Base-by-base conservation (phyloP, 2,329 filamentous ascomycete species). In the Sarocladiaceae sp. region DNA sequence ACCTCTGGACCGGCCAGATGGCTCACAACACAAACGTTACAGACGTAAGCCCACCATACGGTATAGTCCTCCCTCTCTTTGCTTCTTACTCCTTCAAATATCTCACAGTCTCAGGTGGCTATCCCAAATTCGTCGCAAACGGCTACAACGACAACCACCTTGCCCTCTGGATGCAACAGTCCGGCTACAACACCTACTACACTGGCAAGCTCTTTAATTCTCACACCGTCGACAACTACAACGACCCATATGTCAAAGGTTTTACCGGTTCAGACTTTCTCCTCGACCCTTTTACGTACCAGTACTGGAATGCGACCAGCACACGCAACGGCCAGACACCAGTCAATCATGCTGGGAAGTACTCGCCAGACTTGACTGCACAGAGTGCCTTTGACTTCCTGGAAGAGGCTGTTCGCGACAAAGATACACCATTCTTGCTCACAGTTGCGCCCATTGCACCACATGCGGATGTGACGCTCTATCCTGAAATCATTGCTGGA, bases 211-310 rank as follows among this genome's bases (percentile, higher is more conserved):
- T 80, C 26, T 78, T 76, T 63, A 80, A 80, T 55, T 64, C 70
- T 1, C 76, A 79, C 60, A 74, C 69, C 0, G 57, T 72, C 1
- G 57, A 66, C 3, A 80, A 78, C 58, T 80, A 78, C 58, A 58
- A 78, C 55, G 66, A 70, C n/a, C 76, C 82, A 0, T 74, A 70
- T 53, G 70, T 77, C 0, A 71, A 68, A 2, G 83, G 82, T 1
- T 86, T 77, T 67, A 84, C 74, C 22, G 72, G 71, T 0, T 81
- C 79, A 1, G 65, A 70, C 48, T 75, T 86, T 56, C 68, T 87
- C 1, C 69, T 87, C 1, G 84, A 88, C 55, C 84, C 85, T 0
- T 79, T 75, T 56, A 88, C 86, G 0, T 89, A 89, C 62, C 70
- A 78, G 26, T 89, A 88, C 62, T 72, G 82, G 18, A 87, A 88